These are phyloP conservation scores for Yamadazyma paraphyllophila DNA, from an alignment of 805 yeast genomes.

Conservation along the genomic window DNA sequence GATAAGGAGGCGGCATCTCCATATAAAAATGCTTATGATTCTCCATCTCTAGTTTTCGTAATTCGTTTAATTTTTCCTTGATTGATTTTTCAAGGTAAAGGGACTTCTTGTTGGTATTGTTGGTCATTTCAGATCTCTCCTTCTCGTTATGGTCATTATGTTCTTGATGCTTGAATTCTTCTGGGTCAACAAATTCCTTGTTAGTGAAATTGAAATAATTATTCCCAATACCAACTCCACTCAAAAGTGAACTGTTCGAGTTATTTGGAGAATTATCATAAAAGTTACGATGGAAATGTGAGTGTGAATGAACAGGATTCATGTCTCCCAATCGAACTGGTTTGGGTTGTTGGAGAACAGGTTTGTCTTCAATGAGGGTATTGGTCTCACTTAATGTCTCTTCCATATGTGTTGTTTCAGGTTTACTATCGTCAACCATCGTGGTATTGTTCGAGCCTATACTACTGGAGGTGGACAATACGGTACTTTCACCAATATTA, in stretches of 20 bases:
- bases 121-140: background rate
- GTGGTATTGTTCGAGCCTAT: background rate
- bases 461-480: background rate
- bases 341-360: constrained; percentile 12
- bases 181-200: constrained; percentile 15
- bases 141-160: constrained; percentile 4
- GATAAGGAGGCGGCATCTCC: constrained; percentile 29
- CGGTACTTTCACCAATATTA: background rate
- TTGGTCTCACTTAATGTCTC: constrained; percentile 3
- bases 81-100: constrained; percentile 16
- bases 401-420: constrained; percentile 1
- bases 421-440: background rate
- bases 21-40: constrained; percentile 11
- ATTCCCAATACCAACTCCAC: constrained; percentile 41
- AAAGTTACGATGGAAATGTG: constrained; percentile 18
- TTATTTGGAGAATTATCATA: constrained; percentile 15
- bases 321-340: constrained; percentile 13
- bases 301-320: constrained; percentile 19
- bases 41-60: constrained; percentile 11
- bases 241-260: constrained; percentile 16
- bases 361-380: constrained; percentile 11
- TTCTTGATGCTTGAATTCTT: constrained; percentile 6
- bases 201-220: constrained; percentile 36
- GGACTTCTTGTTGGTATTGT: background rate
- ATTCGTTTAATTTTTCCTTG: constrained; percentile 17